Evolutionary conservation across 2,329 filamentous ascomycete genomes (phyloP), one percentile per base, ranked within the genome.

Genomic region (Zarea fungicola): DNA sequence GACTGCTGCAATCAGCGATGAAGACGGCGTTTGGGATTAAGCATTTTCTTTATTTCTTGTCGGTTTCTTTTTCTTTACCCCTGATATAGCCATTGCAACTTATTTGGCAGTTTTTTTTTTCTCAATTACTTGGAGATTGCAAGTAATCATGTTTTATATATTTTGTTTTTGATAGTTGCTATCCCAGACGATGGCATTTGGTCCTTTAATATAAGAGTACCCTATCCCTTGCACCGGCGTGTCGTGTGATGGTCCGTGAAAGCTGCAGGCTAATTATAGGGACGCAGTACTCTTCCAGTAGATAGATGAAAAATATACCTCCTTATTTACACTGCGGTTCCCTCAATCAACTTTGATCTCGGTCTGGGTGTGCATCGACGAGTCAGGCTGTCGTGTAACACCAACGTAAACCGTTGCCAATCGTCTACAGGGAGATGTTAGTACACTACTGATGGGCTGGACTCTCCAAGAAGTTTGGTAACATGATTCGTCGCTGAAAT

Each of bases 1-100:
- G 34, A n/a, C 11, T 22, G 13, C n/a, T 29, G 43, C 21, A 18
- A 39, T 36, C 10, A 16, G 8, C 9, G 8, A 46, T 28, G 42
- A 14, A 18, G 26, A 31, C 14, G 43, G 43, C 43, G 43, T 46
- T 46, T 23, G 14, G 43, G 34, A n/a, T 39, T 39, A 19, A 35
- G 13, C 16, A 37, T 29, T 29, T 1, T 16, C 28, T 19, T 23
- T n/a, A 47, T 43, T 35, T 49, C 32, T 43, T 3, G 10, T 28
- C 18, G 1, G 36, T 41, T 28, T 26, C 19, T 32, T 32, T 47
- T n/a, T 32, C 25, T 32, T 28, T 47, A 37, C 29, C 23, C 13
- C 22, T 36, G 11, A 37, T 37, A 23, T 16, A 46, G 18, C 23
- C 22, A 22, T n/a, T n/a, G n/a, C n/a, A n/a, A n/a, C n/a, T n/a